Conservation (phyloP, 2,329 filamentous ascomycete genomes). For the Calonectria montana region DNA sequence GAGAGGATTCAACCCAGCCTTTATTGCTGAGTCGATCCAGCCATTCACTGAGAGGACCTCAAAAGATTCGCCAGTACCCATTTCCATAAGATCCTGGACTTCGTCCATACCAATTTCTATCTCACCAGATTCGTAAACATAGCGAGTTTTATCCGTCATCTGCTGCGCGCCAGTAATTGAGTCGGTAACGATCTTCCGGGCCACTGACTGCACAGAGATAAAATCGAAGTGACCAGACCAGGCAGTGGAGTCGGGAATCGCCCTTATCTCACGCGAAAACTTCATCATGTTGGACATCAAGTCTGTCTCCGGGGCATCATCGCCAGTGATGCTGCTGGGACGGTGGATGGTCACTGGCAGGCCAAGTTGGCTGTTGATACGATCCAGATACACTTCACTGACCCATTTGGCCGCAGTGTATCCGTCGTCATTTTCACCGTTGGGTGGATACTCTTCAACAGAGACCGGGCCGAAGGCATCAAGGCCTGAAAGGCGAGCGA, state of each 20-base stretch:
- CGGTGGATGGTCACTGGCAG: background rate
- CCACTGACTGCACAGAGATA: background rate
- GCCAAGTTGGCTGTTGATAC: background rate
- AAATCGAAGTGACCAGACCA: background rate
- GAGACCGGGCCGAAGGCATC: background rate
- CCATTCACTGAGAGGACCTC: background rate
- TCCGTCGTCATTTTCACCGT: slow-evolving; percentile 32
- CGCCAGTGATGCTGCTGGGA: background rate
- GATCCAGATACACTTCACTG: slow-evolving; percentile 42
- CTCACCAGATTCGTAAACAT: background rate
- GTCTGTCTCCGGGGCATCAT: background rate
- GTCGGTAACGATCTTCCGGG: background rate
- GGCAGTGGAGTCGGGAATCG: background rate
- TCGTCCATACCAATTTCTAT: background rate
- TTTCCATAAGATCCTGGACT: background rate
- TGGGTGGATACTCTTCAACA: background rate
- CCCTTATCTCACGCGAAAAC: background rate
- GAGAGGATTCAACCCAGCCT: background rate
- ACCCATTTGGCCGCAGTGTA: slow-evolving; percentile 51
- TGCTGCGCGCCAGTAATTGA: background rate
- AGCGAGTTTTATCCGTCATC: background rate
- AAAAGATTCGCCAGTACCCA: background rate
- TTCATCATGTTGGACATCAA: slow-evolving; percentile 6
- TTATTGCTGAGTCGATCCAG: background rate
- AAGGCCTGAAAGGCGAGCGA: background rate